These are phyloP conservation scores for Backusella sp. DNA, from an alignment of 192 early-diverging fungal species.

Conservation along the genomic window DNA sequence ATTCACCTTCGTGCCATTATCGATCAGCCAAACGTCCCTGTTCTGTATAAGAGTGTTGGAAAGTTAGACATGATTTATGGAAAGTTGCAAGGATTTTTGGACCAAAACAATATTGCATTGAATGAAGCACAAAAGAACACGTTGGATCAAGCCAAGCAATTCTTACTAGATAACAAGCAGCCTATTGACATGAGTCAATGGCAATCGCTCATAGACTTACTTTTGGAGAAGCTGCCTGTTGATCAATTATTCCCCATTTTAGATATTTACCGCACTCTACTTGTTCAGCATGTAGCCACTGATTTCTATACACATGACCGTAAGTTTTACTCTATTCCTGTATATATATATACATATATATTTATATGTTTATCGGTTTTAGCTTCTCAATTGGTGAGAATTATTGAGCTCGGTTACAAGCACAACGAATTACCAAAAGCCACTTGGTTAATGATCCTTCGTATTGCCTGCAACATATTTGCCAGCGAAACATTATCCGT, in stretches of 20 bases:
- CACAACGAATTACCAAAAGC: conserved; percentile 43
- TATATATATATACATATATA: not conserved
- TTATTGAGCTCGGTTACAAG: conserved; percentile 8
- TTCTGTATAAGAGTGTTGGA: conserved; percentile 37
- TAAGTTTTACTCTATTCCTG: conserved; percentile 12
- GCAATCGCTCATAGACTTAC: not conserved
- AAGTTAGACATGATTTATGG: conserved; percentile 35
- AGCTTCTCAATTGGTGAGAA: conserved; percentile 14
- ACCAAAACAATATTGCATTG: conserved; percentile 12
- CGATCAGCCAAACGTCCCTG: conserved; percentile 39
- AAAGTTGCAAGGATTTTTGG: conserved; percentile 35
- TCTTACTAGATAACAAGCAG: not conserved
- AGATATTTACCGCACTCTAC: conserved; percentile 60
- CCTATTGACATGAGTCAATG: conserved; percentile 5
- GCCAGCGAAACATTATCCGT: conserved; percentile 34
- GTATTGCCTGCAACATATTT: conserved; percentile 67
- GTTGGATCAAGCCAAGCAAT: not conserved
- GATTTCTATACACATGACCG: conserved; percentile 46
- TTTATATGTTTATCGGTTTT: not conserved
- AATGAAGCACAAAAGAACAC: not conserved
- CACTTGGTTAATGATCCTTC: conserved; percentile 56
- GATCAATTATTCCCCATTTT: conserved; percentile 61
- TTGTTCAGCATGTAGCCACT: conserved; percentile 44
- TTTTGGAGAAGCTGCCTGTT: conserved; percentile 28
- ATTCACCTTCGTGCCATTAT: conserved; percentile 41